Base-by-base conservation (phyloP, 768 basidiomycete species). In the Butyriboletus loyo region DNA sequence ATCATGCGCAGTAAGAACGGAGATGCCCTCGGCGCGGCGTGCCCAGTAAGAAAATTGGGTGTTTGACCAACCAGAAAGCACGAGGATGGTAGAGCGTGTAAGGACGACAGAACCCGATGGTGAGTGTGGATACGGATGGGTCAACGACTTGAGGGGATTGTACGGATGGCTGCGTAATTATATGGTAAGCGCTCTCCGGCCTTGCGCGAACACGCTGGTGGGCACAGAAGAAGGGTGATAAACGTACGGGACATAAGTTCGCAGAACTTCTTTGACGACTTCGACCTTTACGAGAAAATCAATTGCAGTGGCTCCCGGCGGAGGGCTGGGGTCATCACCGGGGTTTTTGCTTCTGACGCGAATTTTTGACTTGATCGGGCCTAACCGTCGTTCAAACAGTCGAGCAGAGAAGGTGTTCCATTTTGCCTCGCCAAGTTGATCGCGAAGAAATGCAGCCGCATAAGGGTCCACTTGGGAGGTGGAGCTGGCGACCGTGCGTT, bases 1-100 rank as follows among this genome's bases (percentile, higher is more conserved):
- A 55, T 78, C 77, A 39, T 74, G 70, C 35, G 66, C 55, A 15
- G 72, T 68, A 28, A 78, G 70, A 35, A 80, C 77, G 44, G 77
- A 77, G 40, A 78, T 73, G 27, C 75, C 77, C 61, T 80, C 78
- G 6, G 73, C 66, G 28, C 77, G 76, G 46, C 77, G 76, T n/a
- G 77, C 75, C 78, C 77, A 78, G 53, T 80, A 80, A 41, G 77
- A 79, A 45, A 78, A 78, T 51, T 80, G 78, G 9, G 77, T 79
- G 45, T 80, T 78, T 19, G 78, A 80, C 77, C 77, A 80, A 52
- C 77, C 77, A 6, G 77, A 77, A 45, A 78, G 71, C 40, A 73
- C 64, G 45, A 78, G 74, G 46, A 78, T 73, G 39, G 75, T 75
- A 35, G 76, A 72, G 38, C 78, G 75, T 22, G 76, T 80, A 46